Evolutionary conservation across 257 asterid species (phyloP).

Genomic region (Solanum phureja): DNA sequence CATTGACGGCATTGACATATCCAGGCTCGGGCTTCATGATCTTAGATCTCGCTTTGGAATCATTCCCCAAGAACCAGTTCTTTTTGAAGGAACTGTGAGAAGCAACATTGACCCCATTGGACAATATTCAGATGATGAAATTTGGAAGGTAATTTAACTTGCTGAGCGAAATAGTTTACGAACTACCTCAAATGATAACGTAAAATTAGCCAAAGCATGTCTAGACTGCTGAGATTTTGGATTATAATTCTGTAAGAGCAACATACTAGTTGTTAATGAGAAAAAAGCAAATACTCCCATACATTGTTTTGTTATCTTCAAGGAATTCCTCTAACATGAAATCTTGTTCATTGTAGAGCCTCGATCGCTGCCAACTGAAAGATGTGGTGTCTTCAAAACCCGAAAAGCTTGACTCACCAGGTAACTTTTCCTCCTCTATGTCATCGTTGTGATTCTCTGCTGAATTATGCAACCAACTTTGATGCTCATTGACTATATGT

Average conservation of each 20-base stretch:
- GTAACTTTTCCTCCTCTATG: constrained; percentile 16
- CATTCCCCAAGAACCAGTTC: constrained; percentile 98
- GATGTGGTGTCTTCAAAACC: constrained; percentile 83
- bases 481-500: background rate
- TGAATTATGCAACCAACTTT: background rate
- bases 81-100: constrained; percentile 91
- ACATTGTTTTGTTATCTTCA: background rate
- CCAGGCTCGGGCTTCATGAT: constrained; percentile 81
- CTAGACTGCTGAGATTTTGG: background rate
- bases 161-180: background rate
- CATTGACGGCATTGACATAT: constrained; percentile 66
- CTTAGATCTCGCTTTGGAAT: constrained; percentile 92
- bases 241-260: background rate
- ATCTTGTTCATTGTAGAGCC: constrained; percentile 35
- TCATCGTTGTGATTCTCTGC: background rate
- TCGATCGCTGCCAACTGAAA: constrained; percentile 94
- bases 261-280: background rate
- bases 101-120: constrained; percentile 91
- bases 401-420: constrained; percentile 77
- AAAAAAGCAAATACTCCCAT: background rate
- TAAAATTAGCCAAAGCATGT: background rate
- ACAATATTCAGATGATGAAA: constrained; percentile 72
- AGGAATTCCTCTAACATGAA: background rate
- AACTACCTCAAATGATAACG: background rate
- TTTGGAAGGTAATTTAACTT: constrained; percentile 67